These are phyloP conservation scores for Circinella umbellata DNA, from an alignment of 371 early-diverging fungal species.

Conservation along the genomic window DNA sequence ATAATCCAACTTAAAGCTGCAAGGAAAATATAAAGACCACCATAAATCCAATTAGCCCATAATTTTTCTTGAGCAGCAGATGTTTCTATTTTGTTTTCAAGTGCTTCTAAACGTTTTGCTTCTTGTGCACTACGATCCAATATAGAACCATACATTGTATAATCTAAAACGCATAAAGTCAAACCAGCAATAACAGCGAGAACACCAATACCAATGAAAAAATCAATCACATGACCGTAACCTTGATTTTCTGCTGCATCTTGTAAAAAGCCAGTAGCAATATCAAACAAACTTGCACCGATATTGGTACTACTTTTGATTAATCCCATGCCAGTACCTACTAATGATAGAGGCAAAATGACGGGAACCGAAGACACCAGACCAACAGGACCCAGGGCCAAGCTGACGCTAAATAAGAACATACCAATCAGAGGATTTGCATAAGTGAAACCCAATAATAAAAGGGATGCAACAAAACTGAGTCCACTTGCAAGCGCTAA, in stretches of 20 bases:
- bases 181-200: conserved; percentile 47
- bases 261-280: conserved; percentile 66
- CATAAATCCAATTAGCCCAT: conserved; percentile 22
- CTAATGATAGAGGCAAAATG: conserved; percentile 55
- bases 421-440: conserved; percentile 60
- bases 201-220: conserved; percentile 51
- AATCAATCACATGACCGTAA: conserved; percentile 56
- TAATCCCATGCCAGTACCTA: conserved; percentile 73
- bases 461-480: conserved; percentile 44
- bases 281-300: conserved; percentile 68
- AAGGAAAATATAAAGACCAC: conserved; percentile 9
- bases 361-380: conserved; percentile 71
- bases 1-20: conserved; percentile 18
- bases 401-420: conserved; percentile 62
- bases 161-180: conserved; percentile 42
- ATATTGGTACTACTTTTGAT: conserved; percentile 71
- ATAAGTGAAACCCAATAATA: conserved; percentile 53
- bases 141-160: conserved; percentile 34
- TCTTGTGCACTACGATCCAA: conserved; percentile 17
- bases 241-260: conserved; percentile 44
- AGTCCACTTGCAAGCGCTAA: conserved; percentile 48
- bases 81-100: conserved; percentile 3
- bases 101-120: not conserved
- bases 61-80: conserved; percentile 2
- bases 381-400: conserved; percentile 71